phyloP scores from a whole-genome alignment of 495 filamentous ascomycete species.

The Venustampulla echinocandica region DNA sequence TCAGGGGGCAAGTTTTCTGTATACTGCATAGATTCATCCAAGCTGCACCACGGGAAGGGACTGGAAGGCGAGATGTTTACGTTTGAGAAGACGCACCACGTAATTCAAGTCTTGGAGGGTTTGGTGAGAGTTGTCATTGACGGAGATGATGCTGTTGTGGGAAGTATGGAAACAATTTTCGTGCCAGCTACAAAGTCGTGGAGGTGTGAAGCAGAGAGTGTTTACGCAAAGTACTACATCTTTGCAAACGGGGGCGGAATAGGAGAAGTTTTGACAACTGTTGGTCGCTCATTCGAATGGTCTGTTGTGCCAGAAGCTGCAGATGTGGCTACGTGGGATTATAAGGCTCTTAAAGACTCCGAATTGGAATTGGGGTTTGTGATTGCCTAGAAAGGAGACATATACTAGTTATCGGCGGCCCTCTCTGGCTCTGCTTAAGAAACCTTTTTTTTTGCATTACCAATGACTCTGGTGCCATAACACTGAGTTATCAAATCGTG shows the following conservation, averaged over 20 bases:
- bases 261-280: constrained; percentile 11
- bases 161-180: constrained; percentile 31
- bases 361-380: too few relatives aligned
- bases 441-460: too few relatives aligned
- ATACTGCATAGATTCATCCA: constrained; percentile 36
- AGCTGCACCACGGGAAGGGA: constrained; percentile 25
- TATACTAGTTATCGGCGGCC: too few relatives aligned
- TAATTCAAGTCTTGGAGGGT: constrained; percentile 33
- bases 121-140: constrained; percentile 29
- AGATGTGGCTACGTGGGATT: too few relatives aligned
- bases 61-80: constrained; percentile 27
- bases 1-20: constrained; percentile 37
- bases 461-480: too few relatives aligned
- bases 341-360: too few relatives aligned
- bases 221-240: constrained; percentile 34
- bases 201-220: constrained; percentile 30
- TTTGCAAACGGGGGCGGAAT: constrained; percentile 36
- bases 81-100: constrained; percentile 35
- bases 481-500: too few relatives aligned
- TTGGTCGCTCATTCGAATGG: constrained; percentile 11
- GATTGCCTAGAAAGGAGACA: too few relatives aligned
- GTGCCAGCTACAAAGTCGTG: constrained; percentile 35
- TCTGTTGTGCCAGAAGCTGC: constrained; percentile 6
- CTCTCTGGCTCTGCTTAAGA: too few relatives aligned
- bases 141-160: constrained; percentile 24